Evolutionary conservation across 2,329 filamentous ascomycete species (phyloP), one percentile per base, ranked within the genome.

Genomic region (Chaetoscypha palmicola): DNA sequence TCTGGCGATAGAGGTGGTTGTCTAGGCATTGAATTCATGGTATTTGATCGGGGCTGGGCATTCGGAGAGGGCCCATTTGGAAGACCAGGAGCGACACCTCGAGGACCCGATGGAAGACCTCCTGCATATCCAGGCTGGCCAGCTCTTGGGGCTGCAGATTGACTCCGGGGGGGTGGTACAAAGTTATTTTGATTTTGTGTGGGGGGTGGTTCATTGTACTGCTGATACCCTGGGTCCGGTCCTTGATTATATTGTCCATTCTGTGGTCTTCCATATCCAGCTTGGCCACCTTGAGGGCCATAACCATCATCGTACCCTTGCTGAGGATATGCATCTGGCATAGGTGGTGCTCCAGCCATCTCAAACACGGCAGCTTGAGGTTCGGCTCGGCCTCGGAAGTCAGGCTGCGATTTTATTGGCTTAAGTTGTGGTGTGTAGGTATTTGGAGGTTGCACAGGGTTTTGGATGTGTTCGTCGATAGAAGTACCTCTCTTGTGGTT

Each of bases 361-460:
- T 88, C 86, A 53, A 88, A 88, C 1, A 85, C 73, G 7, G 83
- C 84, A 2, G 77, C 71, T 54, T 85, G 78, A 3, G 75, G 72
- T 52, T 79, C 72, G 11, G 52, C 55, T 46, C 47, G 48, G 32
- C 50, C 54, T 26, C 76, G 71, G 46, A 84, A 64, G 57, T 84
- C 76, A 22, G 81, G 80, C 57, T 86, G 81, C 9, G 81, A 86
- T 51, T 80, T 80, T 12, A 79, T 77, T 47, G 74, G 73, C 46
- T 69, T 75, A 39, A 81, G 62, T 52, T 76, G 71, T 39, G 41
- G 49, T 20, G 38, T 21, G 39, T 54, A 58, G 24, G 42, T 48
- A 46, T 49, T 53, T 24, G 38, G 73, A 31, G 32, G 38, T 62
- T 69, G 43, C 76, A 72, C n/a, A 48, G 49, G 50, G 32, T 52